Evolutionary conservation across 2,329 filamentous ascomycete genomes (phyloP), one percentile per base, ranked within the genome.

Genomic region (Colletotrichum chlorophyti): DNA sequence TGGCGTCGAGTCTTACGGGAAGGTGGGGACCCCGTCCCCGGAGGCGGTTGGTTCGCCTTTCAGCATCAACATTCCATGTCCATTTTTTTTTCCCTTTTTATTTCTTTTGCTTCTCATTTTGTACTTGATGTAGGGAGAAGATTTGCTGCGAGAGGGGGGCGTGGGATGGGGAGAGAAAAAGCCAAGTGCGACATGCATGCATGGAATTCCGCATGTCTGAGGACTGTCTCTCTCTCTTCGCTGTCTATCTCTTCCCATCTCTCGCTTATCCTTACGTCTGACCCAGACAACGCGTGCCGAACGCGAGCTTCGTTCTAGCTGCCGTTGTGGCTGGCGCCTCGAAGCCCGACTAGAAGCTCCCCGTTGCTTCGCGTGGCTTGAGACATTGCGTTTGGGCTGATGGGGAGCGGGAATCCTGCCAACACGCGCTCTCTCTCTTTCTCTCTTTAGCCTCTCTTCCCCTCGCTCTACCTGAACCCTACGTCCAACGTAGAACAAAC

Each of bases 331-430:
- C 42, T 37, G 43, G 37, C 27, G n/a, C 15, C 23, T 48, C 23
- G 23, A 43, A 31, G 24, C 32, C 31, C 10, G 50, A 41, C 55
- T 59, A 59, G 55, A 55, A 59, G 50, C 34, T n/a, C 24, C 12
- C 34, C 7, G 50, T 38, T 26, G 37, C 37, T 48, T 58, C 48
- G 50, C 24, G 55, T 43, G 50, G 55, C 50, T 59, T 55, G 51
- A 59, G 55, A 59, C 55, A 55, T 10, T 15, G 10, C 37, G 55
- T 55, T 49, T 43, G 42, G 53, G n/a, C n/a, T n/a, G n/a, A n/a
- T n/a, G n/a, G n/a, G n/a, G n/a, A n/a, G n/a, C n/a, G n/a, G n/a
- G n/a, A n/a, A n/a, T n/a, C n/a, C n/a, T n/a, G n/a, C n/a, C n/a
- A 23, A 19, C 26, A 19, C 27, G 7, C 27, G 27, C 27, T 12